These are phyloP conservation scores for Austropuccinia psidii DNA, from an alignment of 1,284 basidiomycete species.

Conservation along the genomic window DNA sequence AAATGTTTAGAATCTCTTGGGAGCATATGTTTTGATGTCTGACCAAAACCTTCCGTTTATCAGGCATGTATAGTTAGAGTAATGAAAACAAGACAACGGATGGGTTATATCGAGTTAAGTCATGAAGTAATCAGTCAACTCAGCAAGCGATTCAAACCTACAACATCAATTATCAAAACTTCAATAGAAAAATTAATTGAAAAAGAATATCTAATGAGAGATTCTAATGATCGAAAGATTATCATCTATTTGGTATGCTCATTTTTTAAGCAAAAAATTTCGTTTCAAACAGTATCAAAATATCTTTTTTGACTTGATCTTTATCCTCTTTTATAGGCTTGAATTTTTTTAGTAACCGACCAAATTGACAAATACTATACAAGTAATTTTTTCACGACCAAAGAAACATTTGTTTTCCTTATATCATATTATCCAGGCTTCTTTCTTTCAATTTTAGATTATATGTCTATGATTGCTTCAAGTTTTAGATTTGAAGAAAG, in stretches of 20 bases:
- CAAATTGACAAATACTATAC: too few relatives aligned
- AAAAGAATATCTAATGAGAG: conserved; percentile 47
- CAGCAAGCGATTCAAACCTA: conserved; percentile 72
- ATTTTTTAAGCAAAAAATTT: too few relatives aligned
- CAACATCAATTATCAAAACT: conserved; percentile 80
- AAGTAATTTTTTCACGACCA: too few relatives aligned
- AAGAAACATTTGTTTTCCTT: too few relatives aligned
- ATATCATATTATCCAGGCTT: too few relatives aligned
- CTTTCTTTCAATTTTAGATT: too few relatives aligned
- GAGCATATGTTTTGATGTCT: conserved; percentile 1
- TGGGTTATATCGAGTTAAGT: conserved; percentile 81
- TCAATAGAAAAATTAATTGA: conserved; percentile 91
- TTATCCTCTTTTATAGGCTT: too few relatives aligned
- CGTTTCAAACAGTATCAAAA: too few relatives aligned
- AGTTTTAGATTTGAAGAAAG: too few relatives aligned
- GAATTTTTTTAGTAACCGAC: too few relatives aligned
- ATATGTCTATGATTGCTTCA: too few relatives aligned
- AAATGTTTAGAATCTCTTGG: conserved; percentile 29
- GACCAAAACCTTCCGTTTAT: background rate
- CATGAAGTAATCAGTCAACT: conserved; percentile 86
- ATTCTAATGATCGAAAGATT: conserved; percentile 42
- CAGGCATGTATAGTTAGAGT: conserved; percentile 94
- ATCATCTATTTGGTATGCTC: conserved; percentile 43
- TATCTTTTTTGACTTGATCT: too few relatives aligned
- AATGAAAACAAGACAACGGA: conserved; percentile 91